Base-by-base conservation (phyloP, 225 moss, liverwort and hornwort genomes). In the Bryoerythrophyllum caledonicum region DNA sequence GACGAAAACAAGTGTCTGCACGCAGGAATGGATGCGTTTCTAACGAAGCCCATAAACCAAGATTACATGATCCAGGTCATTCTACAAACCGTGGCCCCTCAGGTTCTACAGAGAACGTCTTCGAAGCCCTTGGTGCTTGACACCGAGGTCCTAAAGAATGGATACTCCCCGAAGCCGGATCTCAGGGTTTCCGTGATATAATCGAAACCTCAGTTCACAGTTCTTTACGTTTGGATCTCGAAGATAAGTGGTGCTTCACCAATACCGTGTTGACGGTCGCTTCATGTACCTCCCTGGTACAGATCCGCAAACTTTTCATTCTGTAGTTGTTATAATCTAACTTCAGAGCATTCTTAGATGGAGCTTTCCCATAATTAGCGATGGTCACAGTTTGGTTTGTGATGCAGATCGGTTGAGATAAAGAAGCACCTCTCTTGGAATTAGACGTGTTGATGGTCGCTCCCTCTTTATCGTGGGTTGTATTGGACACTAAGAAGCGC, bases 21-120 rank as follows among this genome's bases (percentile, higher is more conserved):
- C 32, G 87, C 83, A 23, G 90, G 87, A 23, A 87, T 87, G 90
- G 85, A 90, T 71, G 90, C 87, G 11, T 90, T 87, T 46, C 56
- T 90, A 9, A 87, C 83, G 8, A 87, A 90, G 73, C 87, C 90
- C 20, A 90, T 90, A 38, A 65, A 86, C 48, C 84, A 90, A 79
- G 86, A 86, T 4, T 80, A 82, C 59, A 73, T 90, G 84, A 78
- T 82, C 53, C 78, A 84, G 21, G 74, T 85, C 17, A 78, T 90
- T 63, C 73, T 86, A 20, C 32, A 77, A 41, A 76, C 46, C 34
- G 44, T 80, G 65, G 48, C 49, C 27, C 21, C 86, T n/a, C 52
- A 66, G 25, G 28, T 24, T 25, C 17, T 34, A 44, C 34, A 62
- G 16, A 48, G 51, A 2, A 51, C 49, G 32, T 48, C 49, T 34